These are phyloP conservation scores for Pseudofabraea citricarpa DNA, from an alignment of 2,329 filamentous ascomycete species.

Conservation along the genomic window DNA sequence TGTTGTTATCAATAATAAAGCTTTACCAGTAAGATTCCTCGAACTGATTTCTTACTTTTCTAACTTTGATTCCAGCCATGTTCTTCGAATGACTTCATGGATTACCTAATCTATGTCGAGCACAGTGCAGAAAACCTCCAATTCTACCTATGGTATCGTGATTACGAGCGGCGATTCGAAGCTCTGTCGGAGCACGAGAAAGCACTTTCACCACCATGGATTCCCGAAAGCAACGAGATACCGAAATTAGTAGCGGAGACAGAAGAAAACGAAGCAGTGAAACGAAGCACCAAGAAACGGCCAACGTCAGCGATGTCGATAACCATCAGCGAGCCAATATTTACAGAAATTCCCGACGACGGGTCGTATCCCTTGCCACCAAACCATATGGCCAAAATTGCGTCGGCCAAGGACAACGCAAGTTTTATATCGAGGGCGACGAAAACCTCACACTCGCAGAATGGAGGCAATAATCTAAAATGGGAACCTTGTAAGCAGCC, in stretches of 20 bases:
- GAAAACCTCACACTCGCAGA: constrained; percentile 6
- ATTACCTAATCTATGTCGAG: constrained; percentile 77
- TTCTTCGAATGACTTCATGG: constrained; percentile 77
- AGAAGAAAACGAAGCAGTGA: constrained; percentile 11
- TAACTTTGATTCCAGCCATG: constrained; percentile 52
- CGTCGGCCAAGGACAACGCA: neutral
- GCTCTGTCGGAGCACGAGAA: constrained; percentile 38
- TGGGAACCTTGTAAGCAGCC: constrained; percentile 62
- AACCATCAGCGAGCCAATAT: no score
- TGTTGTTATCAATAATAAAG: constrained; percentile 70
- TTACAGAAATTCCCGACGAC: no score
- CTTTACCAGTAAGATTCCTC: constrained; percentile 64
- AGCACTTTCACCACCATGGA: constrained; percentile 66
- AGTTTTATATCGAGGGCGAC: neutral
- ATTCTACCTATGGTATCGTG: constrained; percentile 59
- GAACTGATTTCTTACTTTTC: neutral
- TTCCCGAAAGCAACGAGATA: constrained; percentile 20
- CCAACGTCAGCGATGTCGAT: neutral
- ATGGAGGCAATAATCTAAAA: constrained; percentile 48
- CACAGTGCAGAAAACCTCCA: constrained; percentile 76
- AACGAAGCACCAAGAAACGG: neutral
- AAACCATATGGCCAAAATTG: no score
- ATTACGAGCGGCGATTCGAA: constrained; percentile 47
- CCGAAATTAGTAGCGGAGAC: constrained; percentile 11
- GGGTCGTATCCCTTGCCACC: no score